Conservation (phyloP, 1,139 yeast genomes). For the Lodderomyces pseudojiufengensis region DNA sequence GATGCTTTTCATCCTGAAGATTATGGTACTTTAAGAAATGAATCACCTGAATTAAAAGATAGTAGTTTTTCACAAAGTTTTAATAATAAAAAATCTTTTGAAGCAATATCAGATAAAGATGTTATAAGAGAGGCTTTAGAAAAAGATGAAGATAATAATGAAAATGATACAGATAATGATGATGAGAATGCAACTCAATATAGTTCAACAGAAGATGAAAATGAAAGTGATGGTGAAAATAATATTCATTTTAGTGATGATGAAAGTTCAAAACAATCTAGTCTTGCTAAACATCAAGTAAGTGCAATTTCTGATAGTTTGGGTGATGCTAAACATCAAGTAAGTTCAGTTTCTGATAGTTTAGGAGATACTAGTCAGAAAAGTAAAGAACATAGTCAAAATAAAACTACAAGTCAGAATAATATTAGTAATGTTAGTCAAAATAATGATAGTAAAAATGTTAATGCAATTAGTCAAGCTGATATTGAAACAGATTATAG, state of each 20-base stretch:
- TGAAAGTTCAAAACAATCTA: not conserved
- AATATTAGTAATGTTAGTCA: not conserved
- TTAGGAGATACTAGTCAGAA: too few species aligned
- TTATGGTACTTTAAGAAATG: conserved; percentile 1
- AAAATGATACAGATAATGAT: conserved; percentile 1
- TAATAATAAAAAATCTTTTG: too few species aligned
- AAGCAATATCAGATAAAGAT: conserved; percentile 1
- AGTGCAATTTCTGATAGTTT: too few species aligned
- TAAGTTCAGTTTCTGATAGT: too few species aligned
- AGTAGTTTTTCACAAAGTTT: too few species aligned
- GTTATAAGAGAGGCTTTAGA: not conserved
- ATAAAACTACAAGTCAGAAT: not conserved
- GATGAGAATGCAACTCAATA: not conserved
- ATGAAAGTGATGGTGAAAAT: too few species aligned
- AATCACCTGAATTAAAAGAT: too few species aligned
- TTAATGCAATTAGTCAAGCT: conserved; percentile 5
- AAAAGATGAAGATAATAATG: conserved; percentile 1
- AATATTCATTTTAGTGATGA: not conserved
- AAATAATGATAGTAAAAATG: not conserved
- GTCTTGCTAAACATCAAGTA: too few species aligned
- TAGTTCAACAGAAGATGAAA: too few species aligned
- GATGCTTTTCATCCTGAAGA: conserved; percentile 1
- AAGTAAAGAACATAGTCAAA: too few species aligned
- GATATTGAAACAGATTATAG: conserved; percentile 14
- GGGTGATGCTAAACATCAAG: too few species aligned